These are phyloP conservation scores for Trichomonas gallinae DNA, from an alignment of 208 protist genomes.

Conservation along the genomic window DNA sequence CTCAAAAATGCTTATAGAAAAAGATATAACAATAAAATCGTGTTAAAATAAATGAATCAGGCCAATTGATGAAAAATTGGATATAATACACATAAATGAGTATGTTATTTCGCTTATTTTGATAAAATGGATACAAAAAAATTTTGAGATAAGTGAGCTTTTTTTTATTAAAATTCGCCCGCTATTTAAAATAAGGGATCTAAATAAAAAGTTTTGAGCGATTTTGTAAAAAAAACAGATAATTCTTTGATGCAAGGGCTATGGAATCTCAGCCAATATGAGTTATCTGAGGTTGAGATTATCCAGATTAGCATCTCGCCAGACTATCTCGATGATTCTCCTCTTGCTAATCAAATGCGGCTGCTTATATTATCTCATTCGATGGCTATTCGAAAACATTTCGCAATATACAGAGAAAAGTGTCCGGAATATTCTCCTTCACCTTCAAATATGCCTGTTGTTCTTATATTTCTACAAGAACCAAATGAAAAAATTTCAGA, in stretches of 20 bases:
- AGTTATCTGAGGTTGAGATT: neutral
- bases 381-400: neutral
- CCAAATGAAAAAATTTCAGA: neutral
- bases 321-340: neutral
- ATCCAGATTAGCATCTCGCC: neutral
- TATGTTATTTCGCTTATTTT: too few species aligned
- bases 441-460: neutral
- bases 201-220: too few species aligned
- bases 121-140: too few species aligned
- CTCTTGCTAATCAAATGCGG: neutral
- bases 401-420: neutral
- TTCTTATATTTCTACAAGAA: neutral
- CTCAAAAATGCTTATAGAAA: too few species aligned
- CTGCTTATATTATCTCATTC: constrained; percentile 1
- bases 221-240: too few species aligned
- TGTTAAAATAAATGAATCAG: too few species aligned
- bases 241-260: neutral
- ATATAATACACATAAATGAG: too few species aligned
- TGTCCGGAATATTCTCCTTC: neutral
- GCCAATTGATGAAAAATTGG: too few species aligned
- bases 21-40: too few species aligned
- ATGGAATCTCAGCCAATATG: neutral
- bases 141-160: too few species aligned
- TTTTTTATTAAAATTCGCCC: too few species aligned
- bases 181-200: too few species aligned